phyloP scores from a whole-genome alignment of 768 basidiomycete genomes.

The Fistulinella prunicolor region DNA sequence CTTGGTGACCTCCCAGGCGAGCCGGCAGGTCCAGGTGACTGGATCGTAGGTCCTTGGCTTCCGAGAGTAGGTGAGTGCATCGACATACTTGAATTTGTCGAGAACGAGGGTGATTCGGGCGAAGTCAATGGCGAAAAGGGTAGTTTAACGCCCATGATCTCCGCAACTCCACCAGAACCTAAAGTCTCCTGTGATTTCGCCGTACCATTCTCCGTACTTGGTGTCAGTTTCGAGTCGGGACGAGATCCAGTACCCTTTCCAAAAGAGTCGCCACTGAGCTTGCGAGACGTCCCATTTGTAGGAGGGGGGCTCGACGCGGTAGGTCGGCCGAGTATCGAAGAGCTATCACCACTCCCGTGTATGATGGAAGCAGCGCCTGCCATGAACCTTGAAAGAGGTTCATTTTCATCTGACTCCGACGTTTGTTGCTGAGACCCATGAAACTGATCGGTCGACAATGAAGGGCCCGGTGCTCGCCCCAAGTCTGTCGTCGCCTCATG shows the following conservation, averaged over 20 bases:
- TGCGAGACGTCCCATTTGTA: constrained; percentile 22
- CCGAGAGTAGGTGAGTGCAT: constrained; percentile 16
- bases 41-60: constrained; percentile 13
- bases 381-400: constrained; percentile 17
- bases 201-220: constrained; percentile 20
- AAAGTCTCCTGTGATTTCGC: constrained; percentile 22
- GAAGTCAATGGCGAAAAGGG: constrained; percentile 31
- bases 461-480: constrained; percentile 10
- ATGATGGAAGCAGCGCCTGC: constrained; percentile 19
- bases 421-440: constrained; percentile 7
- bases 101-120: constrained; percentile 33
- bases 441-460: constrained; percentile 18
- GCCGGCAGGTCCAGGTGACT: constrained; percentile 16
- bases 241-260: constrained; percentile 30
- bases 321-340: constrained; percentile 15
- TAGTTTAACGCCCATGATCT: constrained; percentile 31
- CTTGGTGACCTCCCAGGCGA: constrained; percentile 15
- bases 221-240: constrained; percentile 40
- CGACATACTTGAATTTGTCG: constrained; percentile 28
- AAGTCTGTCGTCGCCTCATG: constrained; percentile 28
- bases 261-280: constrained; percentile 37
- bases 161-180: constrained; percentile 11
- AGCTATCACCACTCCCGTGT: constrained; percentile 15
- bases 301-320: constrained; percentile 28
- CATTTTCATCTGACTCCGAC: constrained; percentile 29